Conservation (phyloP, 129 eudicot genomes). For the Escallonia rubra region DNA sequence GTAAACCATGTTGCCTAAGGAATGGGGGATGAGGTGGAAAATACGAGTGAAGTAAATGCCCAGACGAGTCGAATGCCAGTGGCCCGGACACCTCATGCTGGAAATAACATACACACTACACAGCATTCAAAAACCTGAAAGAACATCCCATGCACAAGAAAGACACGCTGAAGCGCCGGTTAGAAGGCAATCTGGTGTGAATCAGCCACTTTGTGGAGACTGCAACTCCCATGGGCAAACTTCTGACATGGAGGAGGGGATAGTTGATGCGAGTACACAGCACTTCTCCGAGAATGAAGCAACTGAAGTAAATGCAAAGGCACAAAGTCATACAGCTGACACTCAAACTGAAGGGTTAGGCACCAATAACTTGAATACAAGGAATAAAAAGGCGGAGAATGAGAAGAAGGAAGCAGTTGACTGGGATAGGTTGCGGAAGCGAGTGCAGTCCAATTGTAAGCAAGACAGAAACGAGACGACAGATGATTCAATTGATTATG, state of each 20-base stretch:
- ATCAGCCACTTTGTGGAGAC: too few species aligned
- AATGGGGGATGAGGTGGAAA: not conserved
- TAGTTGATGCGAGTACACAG: too few species aligned
- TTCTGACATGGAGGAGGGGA: not conserved
- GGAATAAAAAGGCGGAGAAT: not conserved
- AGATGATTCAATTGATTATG: slow-evolving; percentile 38
- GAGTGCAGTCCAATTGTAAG: not conserved
- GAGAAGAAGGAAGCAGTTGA: slow-evolving; percentile 1
- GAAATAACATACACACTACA: not conserved
- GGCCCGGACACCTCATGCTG: too few species aligned
- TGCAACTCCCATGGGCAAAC: too few species aligned
- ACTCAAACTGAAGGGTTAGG: not conserved
- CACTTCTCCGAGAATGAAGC: too few species aligned
- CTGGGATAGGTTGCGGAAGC: slow-evolving; percentile 18
- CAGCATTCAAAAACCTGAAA: not conserved
- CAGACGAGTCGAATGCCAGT: not conserved
- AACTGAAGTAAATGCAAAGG: not conserved
- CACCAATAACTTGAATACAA: not conserved
- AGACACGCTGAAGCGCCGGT: too few species aligned
- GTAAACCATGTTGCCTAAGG: too few species aligned
- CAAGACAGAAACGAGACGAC: not conserved
- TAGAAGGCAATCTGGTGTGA: too few species aligned
- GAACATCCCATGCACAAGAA: too few species aligned
- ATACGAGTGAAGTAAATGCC: not conserved
- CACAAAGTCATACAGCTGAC: not conserved